Conservation (phyloP, 2,329 filamentous ascomycete genomes). For the Calonectria pauciramosa region DNA sequence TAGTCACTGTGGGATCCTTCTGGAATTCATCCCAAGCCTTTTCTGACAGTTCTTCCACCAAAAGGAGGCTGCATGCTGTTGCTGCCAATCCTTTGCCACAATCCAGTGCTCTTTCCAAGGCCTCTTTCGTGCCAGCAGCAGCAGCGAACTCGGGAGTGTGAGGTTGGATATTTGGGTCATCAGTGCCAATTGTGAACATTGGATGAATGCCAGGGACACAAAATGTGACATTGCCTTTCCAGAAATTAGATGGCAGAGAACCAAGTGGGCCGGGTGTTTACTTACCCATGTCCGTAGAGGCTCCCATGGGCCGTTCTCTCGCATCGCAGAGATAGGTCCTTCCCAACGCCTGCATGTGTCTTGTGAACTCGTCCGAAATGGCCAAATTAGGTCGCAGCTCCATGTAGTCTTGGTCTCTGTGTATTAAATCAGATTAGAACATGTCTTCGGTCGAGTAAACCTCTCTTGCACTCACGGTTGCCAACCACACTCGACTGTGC, state of each 20-base stretch:
- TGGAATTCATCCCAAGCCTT: conserved; percentile 33
- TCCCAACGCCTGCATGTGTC: conserved; percentile 39
- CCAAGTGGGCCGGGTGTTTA: neutral
- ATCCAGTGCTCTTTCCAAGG: conserved; percentile 33
- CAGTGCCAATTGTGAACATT: conserved; percentile 39
- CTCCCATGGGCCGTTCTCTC: conserved; percentile 34
- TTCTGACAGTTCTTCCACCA: conserved; percentile 6
- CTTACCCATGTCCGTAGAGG: conserved; percentile 43
- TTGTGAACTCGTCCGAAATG: conserved; percentile 32
- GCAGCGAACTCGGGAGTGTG: conserved; percentile 37
- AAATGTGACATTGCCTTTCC: conserved; percentile 40
- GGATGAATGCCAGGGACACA: conserved; percentile 40
- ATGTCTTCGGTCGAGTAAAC: neutral
- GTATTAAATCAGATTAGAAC: neutral
- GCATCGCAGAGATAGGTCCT: conserved; percentile 26
- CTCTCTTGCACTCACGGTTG: conserved; percentile 24
- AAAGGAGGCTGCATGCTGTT: conserved; percentile 33
- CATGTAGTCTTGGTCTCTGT: conserved; percentile 39
- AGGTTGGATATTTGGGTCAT: conserved; percentile 35
- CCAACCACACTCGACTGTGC: conserved; percentile 56
- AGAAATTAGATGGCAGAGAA: neutral
- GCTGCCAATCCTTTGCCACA: conserved; percentile 40
- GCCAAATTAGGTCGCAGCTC: conserved; percentile 36
- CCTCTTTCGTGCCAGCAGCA: conserved; percentile 33
- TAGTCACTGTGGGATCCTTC: conserved; percentile 20